Base-by-base conservation (phyloP, 306 rosid species). In the Acacia acuminata region DNA sequence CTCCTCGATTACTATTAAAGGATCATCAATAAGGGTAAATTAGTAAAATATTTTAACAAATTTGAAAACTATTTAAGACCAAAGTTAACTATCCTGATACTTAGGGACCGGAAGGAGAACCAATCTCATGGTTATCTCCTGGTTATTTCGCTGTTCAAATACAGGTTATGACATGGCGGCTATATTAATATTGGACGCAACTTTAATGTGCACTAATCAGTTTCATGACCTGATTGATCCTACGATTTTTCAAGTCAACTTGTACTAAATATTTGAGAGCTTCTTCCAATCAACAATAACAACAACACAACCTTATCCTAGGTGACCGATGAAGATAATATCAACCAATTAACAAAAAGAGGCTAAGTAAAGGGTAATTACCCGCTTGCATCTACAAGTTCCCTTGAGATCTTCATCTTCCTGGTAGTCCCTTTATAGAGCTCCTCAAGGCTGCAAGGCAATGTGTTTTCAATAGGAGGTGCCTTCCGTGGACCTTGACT, bases 371-470 rank as follows among this genome's bases (percentile, higher is more conserved):
- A 92, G 90, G 22, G 24, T 5, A 87, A 82, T 81, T 80, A 95
- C 98, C 98, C 97, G 77, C 94, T 95, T 7, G 94, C 89, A 88
- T 92, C 96, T 1, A 89, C 86, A 84, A 94, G 89, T 77, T 85
- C 92, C 68, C 97, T 87, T 10, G 97, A 92, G 82, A 94, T 91
- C 80, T 91, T 94, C 98, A 94, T 91, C 89, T 90, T 92, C 79
- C 88, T 92, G n/a, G 93, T 90, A 45, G 90, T 91, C 1, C 97
- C 98, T 79, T 89, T 94, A 27, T 87, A 94, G 30, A 94, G 94
- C 71, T 94, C 97, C 83, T 94, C 97, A 76, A 94, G 93, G 86
- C 86, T 90, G 85, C 97, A 94, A 0, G 94, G 90, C 56, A 94
- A 60, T 27, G 84, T 85, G 3, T 50, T 90, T 84, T 94, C 96